Evolutionary conservation across 2,329 filamentous ascomycete species (phyloP).

Genomic region (Raffaelea ambrosiae): DNA sequence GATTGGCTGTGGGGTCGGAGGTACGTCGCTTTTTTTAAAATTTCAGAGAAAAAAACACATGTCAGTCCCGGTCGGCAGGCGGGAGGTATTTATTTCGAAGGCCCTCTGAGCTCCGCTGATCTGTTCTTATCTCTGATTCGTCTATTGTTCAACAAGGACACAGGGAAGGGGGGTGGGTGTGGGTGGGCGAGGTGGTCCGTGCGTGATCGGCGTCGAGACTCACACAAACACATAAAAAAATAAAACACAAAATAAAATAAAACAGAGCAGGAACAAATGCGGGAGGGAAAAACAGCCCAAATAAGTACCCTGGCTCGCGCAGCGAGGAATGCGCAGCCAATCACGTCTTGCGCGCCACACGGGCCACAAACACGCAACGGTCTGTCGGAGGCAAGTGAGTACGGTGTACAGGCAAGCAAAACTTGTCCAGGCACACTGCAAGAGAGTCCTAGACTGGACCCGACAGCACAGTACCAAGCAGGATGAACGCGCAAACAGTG

Average conservation of each 20-base stretch:
- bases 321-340: slow-evolving; percentile 7
- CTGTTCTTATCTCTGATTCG: slow-evolving; percentile 20
- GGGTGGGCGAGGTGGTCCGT: slow-evolving; percentile 7
- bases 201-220: slow-evolving; percentile 5
- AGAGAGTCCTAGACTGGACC: too few relatives aligned
- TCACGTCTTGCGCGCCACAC: slow-evolving; percentile 7
- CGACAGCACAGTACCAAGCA: too few relatives aligned
- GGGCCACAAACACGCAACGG: neutral
- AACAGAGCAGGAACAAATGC: slow-evolving; percentile 5
- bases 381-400: neutral
- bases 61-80: slow-evolving; percentile 24
- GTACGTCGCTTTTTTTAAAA: slow-evolving; percentile 17
- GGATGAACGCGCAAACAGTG: too few relatives aligned
- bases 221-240: neutral
- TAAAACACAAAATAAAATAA: slow-evolving; percentile 2
- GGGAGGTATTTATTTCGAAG: slow-evolving; percentile 28
- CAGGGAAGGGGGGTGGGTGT: slow-evolving; percentile 1
- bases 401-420: too few relatives aligned
- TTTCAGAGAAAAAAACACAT: slow-evolving; percentile 21
- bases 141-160: slow-evolving; percentile 15
- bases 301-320: slow-evolving; percentile 11
- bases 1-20: slow-evolving; percentile 11
- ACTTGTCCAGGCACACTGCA: too few relatives aligned
- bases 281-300: slow-evolving; percentile 3
- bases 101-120: slow-evolving; percentile 15